Conservation (phyloP, 805 yeast species). For the Wickerhamiella nectarea region DNA sequence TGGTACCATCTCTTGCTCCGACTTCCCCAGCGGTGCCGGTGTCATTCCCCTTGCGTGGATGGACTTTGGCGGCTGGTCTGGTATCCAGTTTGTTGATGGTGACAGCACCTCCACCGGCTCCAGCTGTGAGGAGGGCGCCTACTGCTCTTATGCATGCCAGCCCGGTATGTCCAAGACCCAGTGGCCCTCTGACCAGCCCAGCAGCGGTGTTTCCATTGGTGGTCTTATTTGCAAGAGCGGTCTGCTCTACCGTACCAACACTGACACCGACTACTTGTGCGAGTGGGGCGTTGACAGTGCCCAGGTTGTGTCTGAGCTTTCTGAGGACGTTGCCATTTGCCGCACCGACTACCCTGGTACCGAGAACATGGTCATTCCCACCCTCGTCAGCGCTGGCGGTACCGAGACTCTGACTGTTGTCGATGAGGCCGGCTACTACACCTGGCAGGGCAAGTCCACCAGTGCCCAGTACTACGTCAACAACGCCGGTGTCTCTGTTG, state of each 20-base stretch:
- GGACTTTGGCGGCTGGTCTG: slow-evolving; percentile 75
- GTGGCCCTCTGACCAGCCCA: slow-evolving; percentile 85
- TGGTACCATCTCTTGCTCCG: slow-evolving; percentile 52
- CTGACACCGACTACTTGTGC: slow-evolving; percentile 56
- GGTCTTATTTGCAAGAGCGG: slow-evolving; percentile 82
- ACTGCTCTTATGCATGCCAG: slow-evolving; percentile 97
- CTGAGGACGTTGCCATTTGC: slow-evolving; percentile 70
- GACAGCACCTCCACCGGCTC: slow-evolving; percentile 47
- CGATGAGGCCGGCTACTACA: slow-evolving; percentile 60
- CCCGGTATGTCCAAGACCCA: slow-evolving; percentile 98
- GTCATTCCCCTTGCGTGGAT: slow-evolving; percentile 60
- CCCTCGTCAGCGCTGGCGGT: slow-evolving; percentile 58
- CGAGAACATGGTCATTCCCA: slow-evolving; percentile 95
- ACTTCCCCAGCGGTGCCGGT: slow-evolving; percentile 74
- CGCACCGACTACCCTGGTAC: slow-evolving; percentile 99
- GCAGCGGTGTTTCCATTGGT: slow-evolving; percentile 83
- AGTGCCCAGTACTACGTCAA: slow-evolving; percentile 96
- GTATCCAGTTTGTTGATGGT: slow-evolving; percentile 42
- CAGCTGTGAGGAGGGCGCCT: slow-evolving; percentile 72
- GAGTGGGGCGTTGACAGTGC: slow-evolving; percentile 74
- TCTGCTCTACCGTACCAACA: slow-evolving; percentile 68
- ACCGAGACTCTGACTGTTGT: slow-evolving; percentile 64
- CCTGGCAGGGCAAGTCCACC: slow-evolving; percentile 68
- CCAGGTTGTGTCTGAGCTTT: slow-evolving; percentile 47
- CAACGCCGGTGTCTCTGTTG: slow-evolving; percentile 82